Conservation (phyloP, 2,329 filamentous ascomycete species). For the Zasmidium citrigriseum region DNA sequence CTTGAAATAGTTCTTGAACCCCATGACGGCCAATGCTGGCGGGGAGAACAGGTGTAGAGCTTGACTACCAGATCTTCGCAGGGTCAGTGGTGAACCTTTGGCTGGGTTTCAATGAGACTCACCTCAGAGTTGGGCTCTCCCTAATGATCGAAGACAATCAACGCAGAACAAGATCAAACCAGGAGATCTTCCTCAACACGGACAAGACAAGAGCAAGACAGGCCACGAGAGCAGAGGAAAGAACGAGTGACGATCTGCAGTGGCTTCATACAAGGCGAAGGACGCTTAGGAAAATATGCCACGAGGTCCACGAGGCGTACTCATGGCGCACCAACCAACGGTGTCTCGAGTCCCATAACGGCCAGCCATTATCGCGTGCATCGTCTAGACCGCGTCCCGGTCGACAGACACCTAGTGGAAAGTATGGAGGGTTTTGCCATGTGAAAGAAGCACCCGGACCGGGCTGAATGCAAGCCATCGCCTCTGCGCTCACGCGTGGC, state of each 20-base stretch:
- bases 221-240: background rate
- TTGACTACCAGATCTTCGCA: too few species aligned
- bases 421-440: background rate
- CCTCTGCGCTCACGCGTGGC: background rate
- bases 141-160: background rate
- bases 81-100: too few species aligned
- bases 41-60: background rate
- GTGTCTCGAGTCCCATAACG: background rate
- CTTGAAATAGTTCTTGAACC: slow-evolving; percentile 65
- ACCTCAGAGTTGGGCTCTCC: background rate
- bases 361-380: background rate
- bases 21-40: slow-evolving; percentile 49
- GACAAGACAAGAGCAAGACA: background rate
- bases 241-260: background rate
- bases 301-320: background rate
- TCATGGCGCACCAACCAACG: background rate
- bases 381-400: background rate
- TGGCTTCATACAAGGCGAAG: background rate
- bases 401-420: background rate
- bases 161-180: background rate
- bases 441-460: background rate
- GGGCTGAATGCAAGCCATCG: background rate
- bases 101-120: too few species aligned
- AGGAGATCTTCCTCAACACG: background rate
- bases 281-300: background rate